These are phyloP conservation scores for Dissophora ornata DNA, from an alignment of 192 early-diverging fungal species.

Conservation along the genomic window DNA sequence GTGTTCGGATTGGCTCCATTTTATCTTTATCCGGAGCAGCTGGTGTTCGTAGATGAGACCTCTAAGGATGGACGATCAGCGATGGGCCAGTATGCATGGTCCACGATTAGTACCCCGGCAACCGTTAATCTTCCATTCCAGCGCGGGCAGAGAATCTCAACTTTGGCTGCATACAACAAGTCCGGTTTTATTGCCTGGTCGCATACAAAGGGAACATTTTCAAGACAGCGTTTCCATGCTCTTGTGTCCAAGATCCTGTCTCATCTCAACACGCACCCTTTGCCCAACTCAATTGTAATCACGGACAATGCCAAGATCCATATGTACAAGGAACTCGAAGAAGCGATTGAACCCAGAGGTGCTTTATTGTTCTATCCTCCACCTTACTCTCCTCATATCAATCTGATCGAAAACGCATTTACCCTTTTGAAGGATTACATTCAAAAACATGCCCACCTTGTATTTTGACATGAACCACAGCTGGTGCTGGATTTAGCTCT, in stretches of 20 bases:
- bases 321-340: slow-evolving; percentile 10
- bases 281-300: slow-evolving; percentile 12
- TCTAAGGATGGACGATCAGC: slow-evolving; percentile 6
- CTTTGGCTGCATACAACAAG: too few species aligned
- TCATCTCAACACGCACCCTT: not conserved
- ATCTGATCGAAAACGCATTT: slow-evolving; percentile 10
- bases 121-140: slow-evolving; percentile 1
- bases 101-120: not conserved
- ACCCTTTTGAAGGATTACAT: not conserved
- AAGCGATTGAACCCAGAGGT: not conserved
- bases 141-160: not conserved
- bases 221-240: too few species aligned
- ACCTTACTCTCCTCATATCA: slow-evolving; percentile 12
- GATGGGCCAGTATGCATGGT: slow-evolving; percentile 1
- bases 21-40: slow-evolving; percentile 4
- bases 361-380: slow-evolving; percentile 3
- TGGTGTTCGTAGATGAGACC: slow-evolving; percentile 13
- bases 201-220: too few species aligned
- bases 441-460: slow-evolving; percentile 4
- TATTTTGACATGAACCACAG: not conserved
- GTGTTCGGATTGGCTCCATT: slow-evolving; percentile 1
- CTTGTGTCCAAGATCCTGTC: not conserved
- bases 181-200: too few species aligned
- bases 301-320: slow-evolving; percentile 12
- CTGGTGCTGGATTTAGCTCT: not conserved